Percentiles rank a stretch among this genome's conserved stretches.
Evolutionary conservation across 495 filamentous ascomycete species (phyloP).

Genomic region (Aspergillus conjunctus): DNA sequence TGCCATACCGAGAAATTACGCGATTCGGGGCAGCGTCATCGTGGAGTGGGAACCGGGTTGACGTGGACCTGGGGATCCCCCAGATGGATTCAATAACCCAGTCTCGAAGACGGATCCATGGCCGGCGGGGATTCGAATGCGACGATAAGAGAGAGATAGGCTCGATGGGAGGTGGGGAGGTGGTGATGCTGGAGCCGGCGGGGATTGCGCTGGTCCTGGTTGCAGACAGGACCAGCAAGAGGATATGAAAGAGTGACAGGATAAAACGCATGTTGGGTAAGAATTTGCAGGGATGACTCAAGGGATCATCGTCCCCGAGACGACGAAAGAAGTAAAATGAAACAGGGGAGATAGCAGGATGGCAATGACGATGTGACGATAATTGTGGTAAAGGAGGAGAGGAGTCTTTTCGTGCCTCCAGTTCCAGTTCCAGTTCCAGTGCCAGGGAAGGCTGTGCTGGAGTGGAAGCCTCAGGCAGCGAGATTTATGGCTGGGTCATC

Average conservation of each 20-base stretch:
- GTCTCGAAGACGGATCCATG: slow-evolving; percentile 63
- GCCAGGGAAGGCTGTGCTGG: slow-evolving; percentile 4
- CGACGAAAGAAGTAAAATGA: neutral
- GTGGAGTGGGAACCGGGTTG: slow-evolving; percentile 12
- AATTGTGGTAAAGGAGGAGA: neutral
- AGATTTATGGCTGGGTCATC: neutral
- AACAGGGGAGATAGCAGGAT: neutral
- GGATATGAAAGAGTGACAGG: slow-evolving; percentile 17
- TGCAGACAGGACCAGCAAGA: slow-evolving; percentile 35
- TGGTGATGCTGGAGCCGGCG: slow-evolving; percentile 46
- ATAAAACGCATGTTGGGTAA: slow-evolving; percentile 23
- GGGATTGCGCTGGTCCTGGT: slow-evolving; percentile 40
- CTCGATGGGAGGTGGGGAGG: slow-evolving; percentile 40
- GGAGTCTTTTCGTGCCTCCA: neutral
- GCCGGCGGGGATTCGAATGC: slow-evolving; percentile 38
- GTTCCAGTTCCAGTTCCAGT: neutral
- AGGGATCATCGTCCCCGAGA: slow-evolving; percentile 9
- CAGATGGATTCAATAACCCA: slow-evolving; percentile 66
- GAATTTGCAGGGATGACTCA: slow-evolving; percentile 11
- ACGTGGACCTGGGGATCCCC: slow-evolving; percentile 43
- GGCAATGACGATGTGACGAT: neutral
- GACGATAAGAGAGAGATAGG: slow-evolving; percentile 36
- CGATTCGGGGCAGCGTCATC: slow-evolving; percentile 45
- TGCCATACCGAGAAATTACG: slow-evolving; percentile 67
- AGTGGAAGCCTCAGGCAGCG: slow-evolving; percentile 12